A percentile compares a stretch with the other conserved stretches of the same genome.
phyloP scores from a whole-genome alignment of 2,329 filamentous ascomycete species.

The Hyphodiscus sp. region DNA sequence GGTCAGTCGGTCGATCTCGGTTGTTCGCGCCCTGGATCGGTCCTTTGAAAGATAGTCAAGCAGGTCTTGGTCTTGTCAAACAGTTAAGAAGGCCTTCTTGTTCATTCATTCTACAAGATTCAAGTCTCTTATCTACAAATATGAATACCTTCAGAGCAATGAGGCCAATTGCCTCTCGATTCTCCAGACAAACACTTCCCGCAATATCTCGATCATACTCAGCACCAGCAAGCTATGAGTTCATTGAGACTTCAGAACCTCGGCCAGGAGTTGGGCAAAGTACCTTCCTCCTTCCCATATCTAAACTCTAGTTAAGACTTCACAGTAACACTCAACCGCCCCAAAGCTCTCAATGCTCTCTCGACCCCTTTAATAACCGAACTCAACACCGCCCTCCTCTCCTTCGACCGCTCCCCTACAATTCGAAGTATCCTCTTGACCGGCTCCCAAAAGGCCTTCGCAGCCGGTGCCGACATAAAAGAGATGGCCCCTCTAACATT shows the following conservation, averaged over 20 bases:
- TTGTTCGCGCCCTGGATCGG: not conserved
- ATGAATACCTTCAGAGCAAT: constrained; percentile 27
- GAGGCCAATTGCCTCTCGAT: constrained; percentile 27
- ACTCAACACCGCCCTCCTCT: constrained; percentile 70
- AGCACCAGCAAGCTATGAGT: constrained; percentile 56
- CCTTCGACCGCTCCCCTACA: constrained; percentile 62
- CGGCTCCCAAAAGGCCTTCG: constrained; percentile 84
- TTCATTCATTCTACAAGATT: not conserved
- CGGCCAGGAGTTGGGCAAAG: constrained; percentile 87
- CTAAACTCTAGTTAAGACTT: constrained; percentile 1
- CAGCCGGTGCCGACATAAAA: constrained; percentile 96
- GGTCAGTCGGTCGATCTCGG: not conserved
- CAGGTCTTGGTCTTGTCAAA: constrained; percentile 8
- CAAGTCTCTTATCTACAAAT: not conserved
- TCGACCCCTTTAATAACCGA: constrained; percentile 86
- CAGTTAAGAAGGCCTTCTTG: not conserved
- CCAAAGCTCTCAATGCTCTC: constrained; percentile 92
- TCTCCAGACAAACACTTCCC: constrained; percentile 21
- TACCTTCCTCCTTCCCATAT: constrained; percentile 34
- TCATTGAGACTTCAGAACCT: constrained; percentile 74
- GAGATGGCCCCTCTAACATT: constrained; percentile 96
- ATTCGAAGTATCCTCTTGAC: constrained; percentile 79
- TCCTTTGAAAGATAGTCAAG: not conserved
- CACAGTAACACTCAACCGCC: constrained; percentile 84
- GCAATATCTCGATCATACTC: constrained; percentile 25